A percentile compares a stretch with the other conserved stretches of the same genome.
Conservation (phyloP, 176 grass and related monocot species). For the Zea mays region DNA sequence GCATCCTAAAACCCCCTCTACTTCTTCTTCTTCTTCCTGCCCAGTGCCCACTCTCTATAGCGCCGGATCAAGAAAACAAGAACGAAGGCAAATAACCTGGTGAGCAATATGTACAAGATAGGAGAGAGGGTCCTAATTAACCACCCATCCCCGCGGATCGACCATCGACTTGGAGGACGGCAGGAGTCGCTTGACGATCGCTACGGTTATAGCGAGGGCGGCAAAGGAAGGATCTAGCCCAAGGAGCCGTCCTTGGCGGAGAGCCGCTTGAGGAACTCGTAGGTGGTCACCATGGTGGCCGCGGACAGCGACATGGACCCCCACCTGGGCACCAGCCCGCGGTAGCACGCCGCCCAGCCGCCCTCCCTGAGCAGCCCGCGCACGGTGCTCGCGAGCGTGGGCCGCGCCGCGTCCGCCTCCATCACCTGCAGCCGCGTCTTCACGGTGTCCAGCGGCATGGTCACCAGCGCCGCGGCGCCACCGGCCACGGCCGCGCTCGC, state of each 20-base stretch:
- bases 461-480: slow-evolving; percentile 67
- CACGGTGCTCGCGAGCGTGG: slow-evolving; percentile 60
- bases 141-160: slow-evolving; percentile 1
- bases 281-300: slow-evolving; percentile 83
- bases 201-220: neutral
- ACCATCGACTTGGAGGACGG: neutral
- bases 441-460: slow-evolving; percentile 95
- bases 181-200: slow-evolving; percentile 3
- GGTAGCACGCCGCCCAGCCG: slow-evolving; percentile 74
- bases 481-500: slow-evolving; percentile 76
- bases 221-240: slow-evolving; percentile 12
- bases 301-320: slow-evolving; percentile 81
- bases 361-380: slow-evolving; percentile 73
- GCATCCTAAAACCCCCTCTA: too few species aligned
- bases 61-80: slow-evolving; percentile 35
- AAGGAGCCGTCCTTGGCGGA: slow-evolving; percentile 67
- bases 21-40: too few species aligned
- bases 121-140: slow-evolving; percentile 37
- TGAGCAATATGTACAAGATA: slow-evolving; percentile 36
- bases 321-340: slow-evolving; percentile 81
- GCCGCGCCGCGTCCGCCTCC: slow-evolving; percentile 48
- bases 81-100: slow-evolving; percentile 1
- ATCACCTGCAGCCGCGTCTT: slow-evolving; percentile 96
- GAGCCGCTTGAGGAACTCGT: slow-evolving; percentile 74
- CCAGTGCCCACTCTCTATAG: too few species aligned